Conservation (phyloP, 1,284 basidiomycete species). For the Tilletia indica region DNA sequence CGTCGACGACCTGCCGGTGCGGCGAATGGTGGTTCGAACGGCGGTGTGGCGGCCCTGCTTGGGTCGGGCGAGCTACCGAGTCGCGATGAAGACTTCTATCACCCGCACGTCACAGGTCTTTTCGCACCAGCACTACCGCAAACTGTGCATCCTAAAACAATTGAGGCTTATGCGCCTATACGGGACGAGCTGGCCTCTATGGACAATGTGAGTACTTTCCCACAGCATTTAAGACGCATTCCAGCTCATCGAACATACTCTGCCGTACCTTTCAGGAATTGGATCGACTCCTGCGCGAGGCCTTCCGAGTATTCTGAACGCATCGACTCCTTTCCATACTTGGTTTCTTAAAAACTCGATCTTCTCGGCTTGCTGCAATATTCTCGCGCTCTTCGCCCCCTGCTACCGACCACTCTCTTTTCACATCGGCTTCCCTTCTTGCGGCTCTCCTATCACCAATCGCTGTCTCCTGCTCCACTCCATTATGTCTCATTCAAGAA, state of each 20-base stretch:
- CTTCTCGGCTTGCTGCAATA: not conserved
- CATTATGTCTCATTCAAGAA: no score
- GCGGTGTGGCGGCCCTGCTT: not conserved
- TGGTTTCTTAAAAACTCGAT: not conserved
- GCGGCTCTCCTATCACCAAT: no score
- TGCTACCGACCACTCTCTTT: no score
- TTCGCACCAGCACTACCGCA: conserved; percentile 19
- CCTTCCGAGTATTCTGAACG: conserved; percentile 19
- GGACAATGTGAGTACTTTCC: conserved; percentile 19
- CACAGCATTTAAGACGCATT: no score
- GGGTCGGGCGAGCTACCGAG: not conserved
- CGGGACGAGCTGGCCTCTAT: conserved; percentile 16
- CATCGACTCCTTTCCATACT: not conserved
- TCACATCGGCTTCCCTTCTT: no score
- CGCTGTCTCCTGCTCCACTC: no score
- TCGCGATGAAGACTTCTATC: conserved; percentile 1
- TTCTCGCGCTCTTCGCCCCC: no score
- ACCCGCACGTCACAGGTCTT: conserved; percentile 11
- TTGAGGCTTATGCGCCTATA: conserved; percentile 15
- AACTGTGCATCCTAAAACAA: conserved; percentile 16
- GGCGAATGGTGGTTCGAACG: not conserved
- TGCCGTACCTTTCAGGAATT: not conserved
- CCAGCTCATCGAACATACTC: not conserved
- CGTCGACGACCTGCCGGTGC: conserved; percentile 20
- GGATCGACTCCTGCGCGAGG: conserved; percentile 9